phyloP scores from a whole-genome alignment of 129 eudicot species.

The Chrysanthemum lavandulifolium region DNA sequence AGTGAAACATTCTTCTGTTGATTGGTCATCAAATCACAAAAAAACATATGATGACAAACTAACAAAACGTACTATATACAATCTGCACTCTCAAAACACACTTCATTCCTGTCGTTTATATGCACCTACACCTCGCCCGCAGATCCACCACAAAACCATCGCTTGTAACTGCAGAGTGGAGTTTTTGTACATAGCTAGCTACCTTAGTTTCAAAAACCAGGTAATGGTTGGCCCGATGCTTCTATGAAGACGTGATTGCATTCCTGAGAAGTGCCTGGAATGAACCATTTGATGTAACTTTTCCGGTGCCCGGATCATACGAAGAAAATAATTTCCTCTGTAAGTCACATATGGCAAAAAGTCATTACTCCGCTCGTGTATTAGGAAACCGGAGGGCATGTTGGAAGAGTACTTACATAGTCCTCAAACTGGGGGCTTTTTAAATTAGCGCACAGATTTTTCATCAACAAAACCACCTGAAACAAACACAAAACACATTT shows the following conservation, averaged over 20 bases:
- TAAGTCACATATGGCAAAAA: slow-evolving; percentile 2
- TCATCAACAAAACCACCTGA: slow-evolving; percentile 90
- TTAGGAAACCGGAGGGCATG: not conserved
- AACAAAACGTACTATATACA: slow-evolving; percentile 20
- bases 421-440: slow-evolving; percentile 89
- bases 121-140: slow-evolving; percentile 13
- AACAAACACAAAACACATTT: not conserved
- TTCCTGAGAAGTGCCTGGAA: slow-evolving; percentile 15
- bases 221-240: not conserved
- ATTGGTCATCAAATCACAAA: not conserved
- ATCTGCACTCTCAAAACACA: not conserved
- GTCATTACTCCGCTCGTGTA: not conserved
- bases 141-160: slow-evolving; percentile 11
- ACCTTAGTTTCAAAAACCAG: not conserved
- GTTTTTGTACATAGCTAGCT: slow-evolving; percentile 10
- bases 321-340: slow-evolving; percentile 78
- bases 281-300: slow-evolving; percentile 30
- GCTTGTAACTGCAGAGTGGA: not conserved
- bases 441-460: slow-evolving; percentile 84
- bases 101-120: not conserved
- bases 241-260: slow-evolving; percentile 30
- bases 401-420: slow-evolving; percentile 57
- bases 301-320: slow-evolving; percentile 53
- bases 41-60: slow-evolving; percentile 21
- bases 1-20: no score